phyloP scores from a whole-genome alignment of 371 early-diverging fungal species.

The Smittium culicis region DNA sequence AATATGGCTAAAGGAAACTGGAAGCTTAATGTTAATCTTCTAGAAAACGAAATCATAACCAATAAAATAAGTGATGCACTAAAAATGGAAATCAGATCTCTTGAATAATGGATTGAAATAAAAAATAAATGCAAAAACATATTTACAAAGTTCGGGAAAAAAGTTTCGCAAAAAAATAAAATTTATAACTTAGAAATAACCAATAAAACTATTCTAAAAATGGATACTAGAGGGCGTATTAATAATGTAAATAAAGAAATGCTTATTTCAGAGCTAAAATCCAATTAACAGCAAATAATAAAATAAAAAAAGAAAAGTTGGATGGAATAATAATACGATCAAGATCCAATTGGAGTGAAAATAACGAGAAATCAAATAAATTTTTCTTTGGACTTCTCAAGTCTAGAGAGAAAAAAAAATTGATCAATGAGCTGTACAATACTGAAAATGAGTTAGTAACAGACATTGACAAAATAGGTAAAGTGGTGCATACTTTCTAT shows the following conservation, averaged over 20 bases:
- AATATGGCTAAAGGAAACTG: not conserved
- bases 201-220: not conserved
- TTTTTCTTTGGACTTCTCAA: slow-evolving; percentile 5
- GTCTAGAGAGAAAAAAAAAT: slow-evolving; percentile 6
- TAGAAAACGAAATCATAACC: not conserved
- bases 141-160: slow-evolving; percentile 1
- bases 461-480: not conserved
- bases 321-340: not conserved
- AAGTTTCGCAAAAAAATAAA: not conserved
- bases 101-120: not conserved
- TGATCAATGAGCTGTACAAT: not conserved
- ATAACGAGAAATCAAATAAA: slow-evolving; percentile 9
- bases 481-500: not conserved
- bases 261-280: not conserved
- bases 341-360: not conserved
- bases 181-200: not conserved
- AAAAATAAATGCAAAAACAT: not conserved
- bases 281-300: not conserved
- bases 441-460: not conserved
- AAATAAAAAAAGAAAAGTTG: not conserved
- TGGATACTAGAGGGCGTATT: too few species aligned
- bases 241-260: not conserved
- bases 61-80: not conserved
- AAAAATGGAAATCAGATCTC: not conserved
- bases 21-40: slow-evolving; percentile 1